Base-by-base conservation (phyloP, 2,329 filamentous ascomycete genomes). In the Sclerotinia glacialis region DNA sequence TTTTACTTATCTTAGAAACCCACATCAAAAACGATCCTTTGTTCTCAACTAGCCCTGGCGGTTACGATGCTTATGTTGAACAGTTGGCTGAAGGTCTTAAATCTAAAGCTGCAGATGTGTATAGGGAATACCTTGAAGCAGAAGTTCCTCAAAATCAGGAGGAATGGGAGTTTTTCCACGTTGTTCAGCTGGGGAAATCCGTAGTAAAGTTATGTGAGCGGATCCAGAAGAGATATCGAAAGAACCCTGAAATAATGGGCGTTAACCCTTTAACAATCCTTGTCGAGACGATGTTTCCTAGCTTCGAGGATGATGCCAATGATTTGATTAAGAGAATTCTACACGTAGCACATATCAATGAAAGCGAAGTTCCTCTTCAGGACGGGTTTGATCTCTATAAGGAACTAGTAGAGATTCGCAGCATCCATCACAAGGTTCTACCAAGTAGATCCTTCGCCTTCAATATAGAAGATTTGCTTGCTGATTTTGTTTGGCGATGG, bases 401-500 rank as follows among this genome's bases (percentile, higher is more conserved):
- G 74, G 92, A 96, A 74, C 82, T 99, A 66, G 89, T 94, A 26
- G 89, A 91, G 71, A 92, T 97, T 68, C 89, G 95, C 40, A 83
- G 85, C 44, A 92, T 96, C 34, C 93, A 97, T 76, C 83, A 85
- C 9, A 85, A 91, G 69, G 89, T 87, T 28, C 83, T 97, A 23
- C 91, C 91, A 0, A 83, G 83, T 71, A 81, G 86, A 68, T 85
- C 87, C 1, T 99, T 98, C 77, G 89, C 88, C 5, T 97, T 98
- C 77, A 88, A 93, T 71, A 85, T 99, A 53, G 95, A 99, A 78
- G 86, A 88, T 52, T 81, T 96, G 21, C 83, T 99, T 23, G 90
- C 93, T 69, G 89, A 91, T 46, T 99, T 98, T 77, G 95, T 98
- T 7, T 98, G 93, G 93, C 88, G 92, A 67, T 99, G 93, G 93